Evolutionary conservation across 306 rosid genomes (phyloP), one percentile per base, ranked within the genome.

Genomic region (Arachis hypogaea): DNA sequence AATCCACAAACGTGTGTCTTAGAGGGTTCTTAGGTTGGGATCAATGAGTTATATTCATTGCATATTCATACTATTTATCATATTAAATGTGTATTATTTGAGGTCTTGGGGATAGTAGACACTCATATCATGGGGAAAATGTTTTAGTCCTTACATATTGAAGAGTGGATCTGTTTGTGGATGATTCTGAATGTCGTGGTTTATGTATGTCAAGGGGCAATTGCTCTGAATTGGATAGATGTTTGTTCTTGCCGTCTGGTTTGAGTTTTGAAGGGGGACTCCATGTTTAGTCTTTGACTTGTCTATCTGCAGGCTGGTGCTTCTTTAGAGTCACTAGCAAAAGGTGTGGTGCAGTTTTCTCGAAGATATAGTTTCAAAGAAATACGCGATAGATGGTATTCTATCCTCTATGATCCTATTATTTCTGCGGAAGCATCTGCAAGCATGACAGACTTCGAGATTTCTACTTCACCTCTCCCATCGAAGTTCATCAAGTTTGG

Each of bases 311-410:
- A 95, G 99, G 92, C 88, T 7, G 98, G 98, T 78, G 99, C 99
- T 85, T 95, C 99, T 30, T 83, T 95, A 78, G 99, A 95, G 73
- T 88, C 99, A 59, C 97, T 95, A 69, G 98, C 99, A 4, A 95
- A 95, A 81, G 99, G 99, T 9, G 98, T 97, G 3, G 98, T 92
- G 73, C 93, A 86, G 66, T 95, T 95, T 87, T 88, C 99, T 77
- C 83, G 80, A 36, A 90, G 88, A 73, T 95, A 80, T 82, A 83
- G 87, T 74, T 77, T 87, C 68, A 80, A 59, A 57, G 99, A 95
- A 64, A 82, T 95, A 78, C 85, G 87, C 49, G 98, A 95, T 59
- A 85, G 99, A 63, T 95, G 98, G 99, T 51, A 83, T 70, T 80
- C 91, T 82, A 77, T 95, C 69, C 92, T 95, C 67, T 95, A 85